phyloP scores from a whole-genome alignment of 2,329 filamentous ascomycete species.

The Cladorrhinum sp. region DNA sequence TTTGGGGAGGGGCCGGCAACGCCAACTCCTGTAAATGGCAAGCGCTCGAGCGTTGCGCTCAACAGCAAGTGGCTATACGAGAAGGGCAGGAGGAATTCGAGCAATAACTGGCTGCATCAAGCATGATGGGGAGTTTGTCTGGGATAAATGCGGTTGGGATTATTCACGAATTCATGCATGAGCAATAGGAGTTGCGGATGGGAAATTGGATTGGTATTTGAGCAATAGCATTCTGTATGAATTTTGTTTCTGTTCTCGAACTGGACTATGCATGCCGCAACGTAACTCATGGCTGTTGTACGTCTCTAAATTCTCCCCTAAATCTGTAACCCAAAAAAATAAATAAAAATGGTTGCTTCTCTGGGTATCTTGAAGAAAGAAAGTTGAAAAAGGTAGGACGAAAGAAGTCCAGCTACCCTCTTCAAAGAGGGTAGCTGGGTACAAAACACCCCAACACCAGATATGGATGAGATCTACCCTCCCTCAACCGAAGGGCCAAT shows the following conservation, averaged over 20 bases:
- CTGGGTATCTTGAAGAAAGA: not conserved
- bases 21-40: constrained; percentile 64
- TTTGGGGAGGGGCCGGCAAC: constrained; percentile 60
- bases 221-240: not conserved
- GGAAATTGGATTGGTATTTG: not conserved
- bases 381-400: not conserved
- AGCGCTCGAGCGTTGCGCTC: constrained; percentile 70
- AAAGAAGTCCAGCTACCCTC: not conserved
- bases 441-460: not conserved
- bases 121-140: not conserved
- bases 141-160: not conserved
- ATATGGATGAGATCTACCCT: not conserved
- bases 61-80: constrained; percentile 97
- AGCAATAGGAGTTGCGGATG: not conserved
- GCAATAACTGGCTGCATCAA: constrained; percentile 32
- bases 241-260: not conserved
- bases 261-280: too few relatives aligned
- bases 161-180: not conserved
- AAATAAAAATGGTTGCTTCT: not conserved
- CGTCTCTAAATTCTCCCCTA: not conserved
- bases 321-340: not conserved
- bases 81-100: constrained; percentile 61
- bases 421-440: too few relatives aligned
- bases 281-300: too few relatives aligned
- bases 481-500: not conserved